Percentiles rank a stretch among this genome's conserved stretches.
Conservation (phyloP, 1,139 yeast species). For the Diutina mesorugosa region DNA sequence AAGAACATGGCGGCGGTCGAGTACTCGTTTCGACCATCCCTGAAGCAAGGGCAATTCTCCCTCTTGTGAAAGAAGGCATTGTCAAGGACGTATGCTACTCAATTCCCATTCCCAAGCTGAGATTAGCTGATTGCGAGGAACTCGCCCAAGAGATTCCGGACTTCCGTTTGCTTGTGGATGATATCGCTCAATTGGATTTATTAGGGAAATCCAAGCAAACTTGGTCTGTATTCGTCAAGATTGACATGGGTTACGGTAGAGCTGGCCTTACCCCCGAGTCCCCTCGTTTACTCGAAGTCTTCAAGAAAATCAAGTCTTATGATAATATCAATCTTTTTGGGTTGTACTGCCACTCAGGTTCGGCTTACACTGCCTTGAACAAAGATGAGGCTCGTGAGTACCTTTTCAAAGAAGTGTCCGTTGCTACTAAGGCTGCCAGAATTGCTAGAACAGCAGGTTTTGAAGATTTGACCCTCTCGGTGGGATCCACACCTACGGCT, state of each 20-base stretch:
- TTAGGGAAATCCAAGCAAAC: slow-evolving; percentile 20
- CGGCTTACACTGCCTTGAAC: slow-evolving; percentile 45
- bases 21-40: slow-evolving; percentile 61
- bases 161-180: slow-evolving; percentile 52
- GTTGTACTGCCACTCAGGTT: slow-evolving; percentile 73
- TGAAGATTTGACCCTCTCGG: slow-evolving; percentile 30
- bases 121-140: slow-evolving; percentile 36
- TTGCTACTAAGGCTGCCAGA: slow-evolving; percentile 43
- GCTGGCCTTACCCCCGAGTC: slow-evolving; percentile 41
- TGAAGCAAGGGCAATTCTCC: slow-evolving; percentile 48
- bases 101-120: slow-evolving; percentile 48
- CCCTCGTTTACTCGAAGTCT: slow-evolving; percentile 14
- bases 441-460: slow-evolving; percentile 11
- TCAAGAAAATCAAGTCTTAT: slow-evolving; percentile 6
- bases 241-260: slow-evolving; percentile 49
- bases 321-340: slow-evolving; percentile 40
- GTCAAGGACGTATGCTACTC: slow-evolving; percentile 56
- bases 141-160: slow-evolving; percentile 26
- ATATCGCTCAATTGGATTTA: slow-evolving; percentile 38
- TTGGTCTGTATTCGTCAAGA: slow-evolving; percentile 46
- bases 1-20: slow-evolving; percentile 16
- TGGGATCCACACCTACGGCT: slow-evolving; percentile 78
- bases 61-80: slow-evolving; percentile 28
- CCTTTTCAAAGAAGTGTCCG: slow-evolving; percentile 40
- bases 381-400: slow-evolving; percentile 33